Base-by-base conservation (phyloP, 306 rosid species). In the Vicia villosa region DNA sequence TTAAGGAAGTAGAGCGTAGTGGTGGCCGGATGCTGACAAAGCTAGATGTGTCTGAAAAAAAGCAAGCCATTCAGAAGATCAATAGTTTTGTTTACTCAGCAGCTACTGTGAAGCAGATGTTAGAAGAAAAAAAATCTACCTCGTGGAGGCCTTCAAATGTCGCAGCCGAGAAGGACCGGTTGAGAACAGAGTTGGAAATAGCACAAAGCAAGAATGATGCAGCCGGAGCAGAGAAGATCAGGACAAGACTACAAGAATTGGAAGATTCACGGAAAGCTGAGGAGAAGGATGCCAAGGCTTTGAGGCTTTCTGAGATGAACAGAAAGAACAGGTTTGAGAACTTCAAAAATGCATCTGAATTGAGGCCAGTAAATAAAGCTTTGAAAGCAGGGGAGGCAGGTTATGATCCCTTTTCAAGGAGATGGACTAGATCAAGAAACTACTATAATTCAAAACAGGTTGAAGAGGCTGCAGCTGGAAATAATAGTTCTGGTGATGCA, bases 351-450 rank as follows among this genome's bases (percentile, higher is more conserved):
- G 99, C 97, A 37, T 91, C 99, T 20, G 92, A 77, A 80, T 64
- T 85, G 56, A 91, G 78, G 77, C 91, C 88, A 15, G 4, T 63
- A 38, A 89, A 80, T 50, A 56, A 16, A 5, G 71, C 58, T 54
- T 80, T 94, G 80, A 94, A 86, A 83, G 95, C 92, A 2, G 99
- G 99, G 42, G 97, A 94, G 83, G 96, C 89, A 4, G 97, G 99
- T 72, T 91, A 94, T 75, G 99, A 94, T 83, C 99, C 97, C n/a
- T 94, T 94, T 80, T 94, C 98, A 14, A 88, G 97, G 83, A 82
- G 98, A 80, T 94, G 98, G 98, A 94, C 98, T 26, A 79, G 97
- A 79, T 90, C 98, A 21, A 94, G 90, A 74, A 94, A 94, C 78
- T 94, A 94, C 80, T 94, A 87, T 69, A 85, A 80, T 65, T 51